Percentiles rank a stretch among this genome's conserved stretches.
Conservation (phyloP, 2,329 filamentous ascomycete genomes). For the Fonsecaea erecta region DNA sequence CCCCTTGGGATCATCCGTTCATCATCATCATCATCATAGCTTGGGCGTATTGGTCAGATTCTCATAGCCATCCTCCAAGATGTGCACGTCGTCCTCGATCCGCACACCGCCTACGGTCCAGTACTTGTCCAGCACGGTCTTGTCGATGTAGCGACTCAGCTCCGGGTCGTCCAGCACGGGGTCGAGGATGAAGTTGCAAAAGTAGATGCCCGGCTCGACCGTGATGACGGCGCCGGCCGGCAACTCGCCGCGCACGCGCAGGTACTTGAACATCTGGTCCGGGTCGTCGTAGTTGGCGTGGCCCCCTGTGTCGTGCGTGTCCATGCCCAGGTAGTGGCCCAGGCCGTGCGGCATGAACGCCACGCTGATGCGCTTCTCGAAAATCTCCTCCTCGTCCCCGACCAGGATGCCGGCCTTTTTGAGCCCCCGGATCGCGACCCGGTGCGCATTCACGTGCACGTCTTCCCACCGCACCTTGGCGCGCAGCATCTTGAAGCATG, state of each 20-base stretch:
- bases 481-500: constrained; percentile 70
- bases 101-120: constrained; percentile 90
- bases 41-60: constrained; percentile 84
- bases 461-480: constrained; percentile 73
- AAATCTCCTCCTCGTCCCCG: constrained; percentile 72
- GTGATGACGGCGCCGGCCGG: constrained; percentile 85
- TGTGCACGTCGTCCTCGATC: constrained; percentile 87
- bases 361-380: constrained; percentile 76
- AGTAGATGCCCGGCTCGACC: constrained; percentile 94
- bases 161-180: constrained; percentile 75
- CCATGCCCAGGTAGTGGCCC: constrained; percentile 89
- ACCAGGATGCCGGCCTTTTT: constrained; percentile 72
- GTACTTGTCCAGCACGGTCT: constrained; percentile 73
- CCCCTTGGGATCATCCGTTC: too few relatives aligned
- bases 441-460: constrained; percentile 73
- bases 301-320: constrained; percentile 86
- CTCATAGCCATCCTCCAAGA: constrained; percentile 78
- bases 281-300: constrained; percentile 77
- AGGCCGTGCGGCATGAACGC: constrained; percentile 93
- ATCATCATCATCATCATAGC: constrained; percentile 58
- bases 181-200: constrained; percentile 85
- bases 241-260: constrained; percentile 75
- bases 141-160: constrained; percentile 77
- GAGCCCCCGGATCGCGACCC: constrained; percentile 73
- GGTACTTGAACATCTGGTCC: constrained; percentile 84